A percentile compares a stretch with the other conserved stretches of the same genome.
Evolutionary conservation across 805 yeast genomes (phyloP).

Genomic region (Wickerhamomyces queroliae): DNA sequence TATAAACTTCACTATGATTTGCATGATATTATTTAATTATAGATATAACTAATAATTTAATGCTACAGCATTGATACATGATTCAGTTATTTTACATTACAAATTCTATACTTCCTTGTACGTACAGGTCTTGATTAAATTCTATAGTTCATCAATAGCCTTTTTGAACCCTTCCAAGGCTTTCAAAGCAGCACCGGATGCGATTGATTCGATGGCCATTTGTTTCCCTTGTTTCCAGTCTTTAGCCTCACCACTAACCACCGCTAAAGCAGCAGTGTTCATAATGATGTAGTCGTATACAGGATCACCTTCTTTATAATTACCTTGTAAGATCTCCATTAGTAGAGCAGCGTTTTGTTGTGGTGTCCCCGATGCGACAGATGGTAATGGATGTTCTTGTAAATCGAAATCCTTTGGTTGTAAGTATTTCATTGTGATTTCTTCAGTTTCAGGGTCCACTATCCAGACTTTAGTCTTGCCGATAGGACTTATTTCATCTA

Average conservation of each 20-base stretch:
- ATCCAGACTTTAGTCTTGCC: constrained; percentile 83
- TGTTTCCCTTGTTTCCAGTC: constrained; percentile 76
- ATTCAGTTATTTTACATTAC: too few relatives aligned
- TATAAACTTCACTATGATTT: too few relatives aligned
- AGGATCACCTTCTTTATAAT: constrained; percentile 48
- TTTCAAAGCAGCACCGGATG: constrained; percentile 56
- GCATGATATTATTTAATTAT: too few relatives aligned
- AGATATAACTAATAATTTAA: too few relatives aligned
- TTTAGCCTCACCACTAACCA: constrained; percentile 60
- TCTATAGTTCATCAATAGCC: constrained; percentile 14
- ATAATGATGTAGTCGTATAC: constrained; percentile 84
- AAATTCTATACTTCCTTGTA: too few relatives aligned
- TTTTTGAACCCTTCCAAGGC: constrained; percentile 53
- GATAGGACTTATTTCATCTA: constrained; percentile 91
- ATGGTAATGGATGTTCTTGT: constrained; percentile 58
- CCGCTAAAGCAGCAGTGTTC: constrained; percentile 85
- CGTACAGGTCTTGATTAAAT: not conserved
- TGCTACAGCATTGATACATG: too few relatives aligned
- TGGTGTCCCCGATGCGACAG: constrained; percentile 84
- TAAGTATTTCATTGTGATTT: constrained; percentile 37
- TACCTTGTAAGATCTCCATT: constrained; percentile 34
- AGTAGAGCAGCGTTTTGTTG: constrained; percentile 69
- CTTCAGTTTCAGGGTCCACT: constrained; percentile 38
- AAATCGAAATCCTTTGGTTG: constrained; percentile 80
- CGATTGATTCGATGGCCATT: constrained; percentile 64